Conservation (phyloP, 257 asterid genomes). For the Sherardia arvensis region DNA sequence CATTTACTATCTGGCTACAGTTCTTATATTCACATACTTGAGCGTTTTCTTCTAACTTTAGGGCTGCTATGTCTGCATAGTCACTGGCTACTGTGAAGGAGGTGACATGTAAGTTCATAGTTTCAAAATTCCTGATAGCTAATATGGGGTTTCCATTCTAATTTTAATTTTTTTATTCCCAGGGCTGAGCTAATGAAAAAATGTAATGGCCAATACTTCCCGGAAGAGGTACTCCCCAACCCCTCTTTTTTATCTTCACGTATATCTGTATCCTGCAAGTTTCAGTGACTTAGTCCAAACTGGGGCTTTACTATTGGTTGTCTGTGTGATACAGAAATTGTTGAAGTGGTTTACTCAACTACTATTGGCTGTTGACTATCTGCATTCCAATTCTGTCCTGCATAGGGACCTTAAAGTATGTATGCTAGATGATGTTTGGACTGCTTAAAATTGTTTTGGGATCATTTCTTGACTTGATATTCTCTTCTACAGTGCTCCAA, state of each 20-base stretch:
- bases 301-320: constrained; percentile 7
- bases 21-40: neutral
- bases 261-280: neutral
- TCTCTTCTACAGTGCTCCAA: constrained; percentile 79
- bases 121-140: neutral
- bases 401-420: constrained; percentile 94
- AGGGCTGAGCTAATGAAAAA: constrained; percentile 98
- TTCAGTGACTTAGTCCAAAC: neutral
- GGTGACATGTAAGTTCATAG: constrained; percentile 84
- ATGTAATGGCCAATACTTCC: constrained; percentile 74
- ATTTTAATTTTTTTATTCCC: constrained; percentile 23
- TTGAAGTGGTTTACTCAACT: constrained; percentile 94
- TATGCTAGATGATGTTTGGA: constrained; percentile 1
- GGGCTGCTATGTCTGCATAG: constrained; percentile 99
- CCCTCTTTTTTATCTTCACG: neutral
- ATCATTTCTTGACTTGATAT: constrained; percentile 15
- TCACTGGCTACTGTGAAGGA: constrained; percentile 97
- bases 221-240: constrained; percentile 71
- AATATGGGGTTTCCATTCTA: neutral
- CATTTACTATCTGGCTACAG: neutral
- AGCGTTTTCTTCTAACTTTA: constrained; percentile 16
- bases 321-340: constrained; percentile 51
- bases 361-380: constrained; percentile 85
- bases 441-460: constrained; percentile 9
- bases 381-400: constrained; percentile 86